phyloP scores from a whole-genome alignment of 768 basidiomycete genomes.

The Calvatia gigantea region DNA sequence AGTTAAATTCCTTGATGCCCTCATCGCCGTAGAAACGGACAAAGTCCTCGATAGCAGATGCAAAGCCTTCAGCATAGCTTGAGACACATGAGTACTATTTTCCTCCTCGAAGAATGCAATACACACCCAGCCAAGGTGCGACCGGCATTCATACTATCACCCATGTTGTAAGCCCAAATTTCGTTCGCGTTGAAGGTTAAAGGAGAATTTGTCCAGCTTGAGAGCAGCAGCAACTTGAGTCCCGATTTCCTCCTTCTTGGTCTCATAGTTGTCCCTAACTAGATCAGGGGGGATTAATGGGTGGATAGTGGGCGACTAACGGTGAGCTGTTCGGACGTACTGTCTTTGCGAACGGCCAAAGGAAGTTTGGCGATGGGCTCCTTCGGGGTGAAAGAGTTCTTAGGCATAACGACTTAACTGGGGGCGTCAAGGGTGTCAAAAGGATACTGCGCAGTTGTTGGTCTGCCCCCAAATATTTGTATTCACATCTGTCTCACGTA shows the following conservation, averaged over 20 bases:
- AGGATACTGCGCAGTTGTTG: background rate
- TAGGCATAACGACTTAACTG: slow-evolving; percentile 10
- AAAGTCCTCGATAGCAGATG: slow-evolving; percentile 26
- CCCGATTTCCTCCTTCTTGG: slow-evolving; percentile 31
- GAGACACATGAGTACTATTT: background rate
- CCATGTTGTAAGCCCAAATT: slow-evolving; percentile 31
- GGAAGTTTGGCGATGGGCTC: slow-evolving; percentile 32
- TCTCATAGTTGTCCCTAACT: slow-evolving; percentile 39
- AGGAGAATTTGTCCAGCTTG: slow-evolving; percentile 18
- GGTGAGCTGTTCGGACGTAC: slow-evolving; percentile 19
- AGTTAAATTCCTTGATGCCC: slow-evolving; percentile 35
- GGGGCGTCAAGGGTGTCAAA: background rate
- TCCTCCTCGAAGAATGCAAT: background rate
- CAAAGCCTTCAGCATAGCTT: slow-evolving; percentile 36
- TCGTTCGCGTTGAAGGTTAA: slow-evolving; percentile 34
- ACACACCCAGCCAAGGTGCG: slow-evolving; percentile 19
- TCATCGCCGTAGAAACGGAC: slow-evolving; percentile 29
- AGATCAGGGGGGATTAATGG: too few species aligned
- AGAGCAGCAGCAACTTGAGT: slow-evolving; percentile 24
- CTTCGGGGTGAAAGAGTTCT: slow-evolving; percentile 26
- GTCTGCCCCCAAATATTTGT: background rate
- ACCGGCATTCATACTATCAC: slow-evolving; percentile 15
- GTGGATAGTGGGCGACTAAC: background rate
- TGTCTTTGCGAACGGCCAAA: slow-evolving; percentile 33
- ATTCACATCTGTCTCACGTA: background rate